phyloP scores from a whole-genome alignment of 75 land plant genomes.

The Pinus taeda region DNA sequence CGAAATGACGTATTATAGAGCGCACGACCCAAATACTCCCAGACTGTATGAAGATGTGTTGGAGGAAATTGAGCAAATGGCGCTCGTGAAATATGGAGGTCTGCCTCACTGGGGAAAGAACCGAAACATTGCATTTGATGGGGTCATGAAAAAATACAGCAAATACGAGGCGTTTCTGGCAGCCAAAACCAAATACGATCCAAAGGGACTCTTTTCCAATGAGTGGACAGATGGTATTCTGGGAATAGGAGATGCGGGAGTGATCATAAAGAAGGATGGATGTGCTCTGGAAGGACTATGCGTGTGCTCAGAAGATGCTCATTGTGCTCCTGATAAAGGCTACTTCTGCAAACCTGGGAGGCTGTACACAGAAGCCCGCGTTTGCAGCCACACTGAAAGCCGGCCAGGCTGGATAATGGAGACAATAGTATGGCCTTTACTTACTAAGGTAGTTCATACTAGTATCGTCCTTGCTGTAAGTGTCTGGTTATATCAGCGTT shows the following conservation, averaged over 20 bases:
- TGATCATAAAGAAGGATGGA: constrained; percentile 4
- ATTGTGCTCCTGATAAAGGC: constrained; percentile 18
- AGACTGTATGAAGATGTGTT: constrained; percentile 18
- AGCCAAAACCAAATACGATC: constrained; percentile 10
- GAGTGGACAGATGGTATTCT: constrained; percentile 29
- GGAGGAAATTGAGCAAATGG: constrained; percentile 34
- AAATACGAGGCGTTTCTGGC: constrained; percentile 4
- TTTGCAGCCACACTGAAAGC: no score
- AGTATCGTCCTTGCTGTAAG: no score
- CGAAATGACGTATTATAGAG: constrained; percentile 15
- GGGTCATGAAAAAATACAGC: not conserved
- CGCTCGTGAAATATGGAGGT: constrained; percentile 20
- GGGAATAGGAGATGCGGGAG: not conserved
- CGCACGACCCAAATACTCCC: not conserved
- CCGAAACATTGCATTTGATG: constrained; percentile 14
- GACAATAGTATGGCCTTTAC: no score
- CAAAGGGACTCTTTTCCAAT: constrained; percentile 17
- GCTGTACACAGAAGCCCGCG: constrained; percentile 15
- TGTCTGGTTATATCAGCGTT: no score
- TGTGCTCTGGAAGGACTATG: constrained; percentile 44
- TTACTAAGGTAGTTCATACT: no score
- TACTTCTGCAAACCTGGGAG: constrained; percentile 26
- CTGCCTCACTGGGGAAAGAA: constrained; percentile 40
- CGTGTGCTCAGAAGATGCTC: constrained; percentile 23
- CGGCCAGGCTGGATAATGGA: no score